These are phyloP conservation scores for Fusarium tanahbumbuense DNA, from an alignment of 2,329 filamentous ascomycete species.

Conservation along the genomic window DNA sequence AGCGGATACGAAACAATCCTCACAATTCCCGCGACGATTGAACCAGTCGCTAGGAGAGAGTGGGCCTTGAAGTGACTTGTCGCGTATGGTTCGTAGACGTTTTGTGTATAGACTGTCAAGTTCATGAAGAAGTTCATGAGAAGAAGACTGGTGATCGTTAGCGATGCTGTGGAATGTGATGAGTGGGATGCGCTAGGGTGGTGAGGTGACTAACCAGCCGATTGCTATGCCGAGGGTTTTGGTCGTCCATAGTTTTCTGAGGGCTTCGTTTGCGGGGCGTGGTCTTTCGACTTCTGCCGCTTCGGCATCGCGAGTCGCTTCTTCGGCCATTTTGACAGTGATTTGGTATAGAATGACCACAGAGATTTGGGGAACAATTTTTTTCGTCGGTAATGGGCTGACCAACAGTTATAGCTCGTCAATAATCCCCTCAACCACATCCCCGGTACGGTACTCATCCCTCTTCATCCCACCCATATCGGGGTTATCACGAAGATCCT, in stretches of 20 bases:
- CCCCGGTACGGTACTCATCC: conserved; percentile 6
- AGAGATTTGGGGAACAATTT: neutral
- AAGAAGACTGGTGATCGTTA: conserved; percentile 6
- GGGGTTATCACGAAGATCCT: conserved; percentile 22
- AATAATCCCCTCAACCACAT: neutral
- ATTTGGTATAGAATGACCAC: too few relatives aligned
- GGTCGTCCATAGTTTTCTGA: conserved; percentile 29
- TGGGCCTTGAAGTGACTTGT: conserved; percentile 36
- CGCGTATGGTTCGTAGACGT: conserved; percentile 36
- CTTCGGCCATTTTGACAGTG: conserved; percentile 9
- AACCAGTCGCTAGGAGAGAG: conserved; percentile 20
- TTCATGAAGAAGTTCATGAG: conserved; percentile 42
- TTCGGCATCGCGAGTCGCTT: neutral
- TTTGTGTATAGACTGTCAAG: conserved; percentile 33
- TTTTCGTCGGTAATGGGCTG: neutral
- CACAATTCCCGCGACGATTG: conserved; percentile 34
- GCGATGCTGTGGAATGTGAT: too few relatives aligned
- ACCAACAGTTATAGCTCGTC: neutral
- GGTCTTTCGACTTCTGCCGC: neutral
- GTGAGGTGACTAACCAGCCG: conserved; percentile 7
- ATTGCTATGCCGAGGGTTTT: conserved; percentile 16
- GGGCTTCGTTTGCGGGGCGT: conserved; percentile 20
- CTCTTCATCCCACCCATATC: conserved; percentile 2
- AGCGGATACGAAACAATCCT: conserved; percentile 31
- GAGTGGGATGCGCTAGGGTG: fast-evolving